These are phyloP conservation scores for Sporothrix luriei DNA, from an alignment of 2,329 filamentous ascomycete genomes.

Conservation along the genomic window DNA sequence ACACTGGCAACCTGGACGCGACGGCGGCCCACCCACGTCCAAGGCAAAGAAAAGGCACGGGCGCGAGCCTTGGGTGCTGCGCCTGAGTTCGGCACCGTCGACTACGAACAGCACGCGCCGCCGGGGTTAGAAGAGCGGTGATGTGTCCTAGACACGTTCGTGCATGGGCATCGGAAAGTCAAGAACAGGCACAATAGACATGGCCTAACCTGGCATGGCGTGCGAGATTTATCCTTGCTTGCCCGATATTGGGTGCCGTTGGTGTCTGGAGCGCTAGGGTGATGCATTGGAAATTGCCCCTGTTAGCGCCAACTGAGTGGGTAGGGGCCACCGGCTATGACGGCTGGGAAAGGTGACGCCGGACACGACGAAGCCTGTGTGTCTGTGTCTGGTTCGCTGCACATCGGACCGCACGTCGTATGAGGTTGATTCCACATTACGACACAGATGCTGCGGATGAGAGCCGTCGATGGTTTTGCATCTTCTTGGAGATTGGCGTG, in stretches of 20 bases:
- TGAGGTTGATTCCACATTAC: no score
- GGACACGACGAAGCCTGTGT: background rate
- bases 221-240: constrained; percentile 11
- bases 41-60: no score
- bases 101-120: no score
- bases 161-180: no score
- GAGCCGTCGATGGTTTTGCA: constrained; percentile 9
- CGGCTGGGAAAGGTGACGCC: background rate
- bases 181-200: background rate
- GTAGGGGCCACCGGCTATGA: background rate
- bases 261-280: constrained; percentile 12
- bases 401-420: no score
- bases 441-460: background rate
- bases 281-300: constrained; percentile 24
- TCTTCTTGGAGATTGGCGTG: constrained; percentile 22
- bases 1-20: no score
- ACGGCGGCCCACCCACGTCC: no score
- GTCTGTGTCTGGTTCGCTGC: no score
- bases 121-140: no score
- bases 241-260: background rate
- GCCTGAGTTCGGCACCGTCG: no score
- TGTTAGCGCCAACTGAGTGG: background rate
- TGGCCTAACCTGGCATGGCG: constrained; percentile 17
- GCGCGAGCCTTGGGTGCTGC: no score
- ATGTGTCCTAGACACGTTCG: no score